Evolutionary conservation across 1,139 yeast species (phyloP), one percentile per base, ranked within the genome.

Genomic region (Protomyces gravidus): DNA sequence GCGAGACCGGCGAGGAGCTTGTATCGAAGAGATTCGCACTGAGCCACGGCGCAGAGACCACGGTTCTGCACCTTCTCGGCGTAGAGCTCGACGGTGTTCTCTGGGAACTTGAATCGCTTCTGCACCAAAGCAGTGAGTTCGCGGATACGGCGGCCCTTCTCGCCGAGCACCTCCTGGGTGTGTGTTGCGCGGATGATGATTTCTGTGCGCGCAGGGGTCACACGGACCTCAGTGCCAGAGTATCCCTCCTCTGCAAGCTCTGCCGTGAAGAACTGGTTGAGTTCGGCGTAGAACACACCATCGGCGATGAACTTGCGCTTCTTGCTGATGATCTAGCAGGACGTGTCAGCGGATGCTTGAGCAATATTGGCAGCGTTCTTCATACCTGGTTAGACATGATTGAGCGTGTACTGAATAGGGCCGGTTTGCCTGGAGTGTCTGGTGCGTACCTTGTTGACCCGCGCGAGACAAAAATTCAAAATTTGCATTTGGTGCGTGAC

Each of bases 211-310:
- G 92, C 81, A 79, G 97, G 95, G 76, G 97, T 89, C 76, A 89
- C 89, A 83, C 97, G 89, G 78, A 94, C 97, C 82, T 94, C 98
- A 75, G 92, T 96, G 82, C 99, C 99, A 73, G 98, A 94, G 85
- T 92, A 92, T 76, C 99, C 99, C 82, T 92, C 97, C 82, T 92
- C 98, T 73, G 98, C 96, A 76, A 92, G 87, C 81, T 92, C 98
- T 83, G 97, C 89, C 84, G 97, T 89, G 89, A 92, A 94, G 94
- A 92, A 92, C 83, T 92, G 98, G 86, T 92, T 92, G 77, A 92
- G 83, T 83, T 92, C 99, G 80, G 99, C 99, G 95, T 86, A 92
- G 85, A 92, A 89, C 75, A 92, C 99, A 88, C 99, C 99, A 84
- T 92, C 99, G 80, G 97, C 97, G 79, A 90, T 97, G 73, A 62